Conservation (phyloP, 2,329 filamentous ascomycete genomes). For the Ceratocystis papillata region DNA sequence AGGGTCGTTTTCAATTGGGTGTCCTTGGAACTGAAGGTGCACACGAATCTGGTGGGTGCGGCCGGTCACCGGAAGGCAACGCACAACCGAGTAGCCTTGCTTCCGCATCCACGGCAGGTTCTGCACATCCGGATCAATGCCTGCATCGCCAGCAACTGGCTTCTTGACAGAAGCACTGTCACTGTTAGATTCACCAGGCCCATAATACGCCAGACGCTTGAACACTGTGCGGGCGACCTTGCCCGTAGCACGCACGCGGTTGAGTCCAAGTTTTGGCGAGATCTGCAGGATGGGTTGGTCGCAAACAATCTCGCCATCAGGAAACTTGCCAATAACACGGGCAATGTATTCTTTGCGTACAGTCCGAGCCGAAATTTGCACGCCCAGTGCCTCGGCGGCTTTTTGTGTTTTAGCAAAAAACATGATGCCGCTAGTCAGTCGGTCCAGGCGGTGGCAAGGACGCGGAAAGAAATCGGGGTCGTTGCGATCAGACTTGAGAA, state of each 20-base stretch:
- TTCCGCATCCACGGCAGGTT: constrained; percentile 40
- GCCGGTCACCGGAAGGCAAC: constrained; percentile 85
- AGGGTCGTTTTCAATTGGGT: constrained; percentile 93
- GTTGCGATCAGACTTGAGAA: constrained; percentile 67
- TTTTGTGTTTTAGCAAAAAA: constrained; percentile 82
- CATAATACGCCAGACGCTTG: constrained; percentile 84
- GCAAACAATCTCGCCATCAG: constrained; percentile 81
- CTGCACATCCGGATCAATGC: constrained; percentile 27
- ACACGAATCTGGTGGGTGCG: constrained; percentile 92
- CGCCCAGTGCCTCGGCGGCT: constrained; percentile 65
- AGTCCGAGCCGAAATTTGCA: constrained; percentile 66
- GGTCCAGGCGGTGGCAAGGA: constrained; percentile 86
- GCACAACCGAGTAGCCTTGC: constrained; percentile 84
- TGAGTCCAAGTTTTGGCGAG: constrained; percentile 87
- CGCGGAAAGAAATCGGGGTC: constrained; percentile 42
- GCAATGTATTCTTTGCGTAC: constrained; percentile 95
- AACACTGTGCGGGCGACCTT: constrained; percentile 88
- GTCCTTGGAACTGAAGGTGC: constrained; percentile 84
- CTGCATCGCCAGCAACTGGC: constrained; percentile 17
- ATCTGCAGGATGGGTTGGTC: constrained; percentile 90
- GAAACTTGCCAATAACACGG: constrained; percentile 81
- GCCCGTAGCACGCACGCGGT: constrained; percentile 85
- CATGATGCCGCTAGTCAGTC: constrained; percentile 93
- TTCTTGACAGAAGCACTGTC: constrained; percentile 26
- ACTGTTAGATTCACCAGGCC: constrained; percentile 35